Evolutionary conservation across 1,284 basidiomycete species (phyloP), one percentile per base, ranked within the genome.

Genomic region (Apiotrichum gamsii): DNA sequence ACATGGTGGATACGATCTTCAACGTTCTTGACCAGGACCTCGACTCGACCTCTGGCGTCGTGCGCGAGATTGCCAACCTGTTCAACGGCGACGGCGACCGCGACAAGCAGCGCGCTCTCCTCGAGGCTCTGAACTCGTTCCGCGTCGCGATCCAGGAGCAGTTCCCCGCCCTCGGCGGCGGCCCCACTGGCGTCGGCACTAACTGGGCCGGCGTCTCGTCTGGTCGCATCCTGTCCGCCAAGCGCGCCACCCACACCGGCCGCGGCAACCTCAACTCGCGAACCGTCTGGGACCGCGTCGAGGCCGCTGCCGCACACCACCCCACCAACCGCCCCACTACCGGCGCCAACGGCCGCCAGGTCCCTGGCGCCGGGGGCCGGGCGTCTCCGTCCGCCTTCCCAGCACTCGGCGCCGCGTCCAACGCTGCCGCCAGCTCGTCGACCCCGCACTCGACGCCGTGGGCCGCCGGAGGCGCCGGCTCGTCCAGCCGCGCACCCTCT

Each of bases 1-100:
- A 95, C 69, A 76, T 96, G 59, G 82, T 96, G 39, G 84, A 84
- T 34, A 94, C 88, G 0, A 77, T 94, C 11, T 91, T 83, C 80
- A 86, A 83, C 59, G 78, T 96, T 16, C 75, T 95, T 14, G 87
- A 93, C 56, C 75, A 79, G 31, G 80, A 87, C 56, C 67, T 85
- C 21, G 89, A 93, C 45, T 76, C 82, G 18, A 87, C 87, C 0
- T 82, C 82, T 0, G 82, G 82, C 45, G 78, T 95, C 30, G 76
- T 94, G 35, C 85, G 84, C 49, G 78, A 82, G 6, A 76, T 94
- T 16, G 82, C 90, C 8, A 86, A 88, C 55, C 70, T 89, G 9
- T 70, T 94, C n/a, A 58, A 59, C 19, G 85, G 86, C 3, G 86
- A 88, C 39, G 82, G 83, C 42, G 90, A 93, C 18, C 51, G 43